Percentiles rank a stretch among this genome's conserved stretches.
Evolutionary conservation across 352 stramenopile species (phyloP).

Genomic region (Globisporangium emineosum): DNA sequence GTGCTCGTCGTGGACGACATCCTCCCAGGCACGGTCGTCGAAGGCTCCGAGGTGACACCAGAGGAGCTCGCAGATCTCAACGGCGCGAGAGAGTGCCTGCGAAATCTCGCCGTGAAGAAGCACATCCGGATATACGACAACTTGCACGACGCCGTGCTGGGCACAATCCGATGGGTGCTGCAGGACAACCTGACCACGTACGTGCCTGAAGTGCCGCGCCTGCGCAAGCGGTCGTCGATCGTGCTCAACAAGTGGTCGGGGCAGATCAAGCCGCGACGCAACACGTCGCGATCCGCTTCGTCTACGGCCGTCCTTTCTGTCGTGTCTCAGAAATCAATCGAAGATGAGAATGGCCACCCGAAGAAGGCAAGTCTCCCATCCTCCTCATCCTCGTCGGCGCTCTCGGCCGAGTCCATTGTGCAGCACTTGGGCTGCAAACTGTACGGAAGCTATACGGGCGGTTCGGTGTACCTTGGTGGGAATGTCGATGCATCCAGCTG

Average conservation of each 20-base stretch:
- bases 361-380: slow-evolving; percentile 1
- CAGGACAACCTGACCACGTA: slow-evolving; percentile 46
- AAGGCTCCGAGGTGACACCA: slow-evolving; percentile 44
- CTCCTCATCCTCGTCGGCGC: slow-evolving; percentile 10
- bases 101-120: slow-evolving; percentile 50
- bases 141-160: slow-evolving; percentile 40
- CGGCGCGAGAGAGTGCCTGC: slow-evolving; percentile 72
- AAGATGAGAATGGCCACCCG: slow-evolving; percentile 24
- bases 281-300: slow-evolving; percentile 63
- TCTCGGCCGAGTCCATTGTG: slow-evolving; percentile 29
- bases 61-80: slow-evolving; percentile 82
- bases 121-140: slow-evolving; percentile 51
- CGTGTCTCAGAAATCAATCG: slow-evolving; percentile 30
- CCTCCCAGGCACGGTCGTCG: slow-evolving; percentile 37
- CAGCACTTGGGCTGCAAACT: slow-evolving; percentile 42
- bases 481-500: slow-evolving; percentile 72
- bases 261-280: slow-evolving; percentile 42
- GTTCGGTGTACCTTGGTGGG: slow-evolving; percentile 72
- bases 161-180: slow-evolving; percentile 47
- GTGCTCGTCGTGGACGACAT: slow-evolving; percentile 86
- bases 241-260: slow-evolving; percentile 66
- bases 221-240: slow-evolving; percentile 78
- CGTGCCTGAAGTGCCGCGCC: slow-evolving; percentile 37
- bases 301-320: slow-evolving; percentile 49
- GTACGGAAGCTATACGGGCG: slow-evolving; percentile 42